Conservation (phyloP, 2,329 filamentous ascomycete genomes). For the Cladosporium halotolerans region DNA sequence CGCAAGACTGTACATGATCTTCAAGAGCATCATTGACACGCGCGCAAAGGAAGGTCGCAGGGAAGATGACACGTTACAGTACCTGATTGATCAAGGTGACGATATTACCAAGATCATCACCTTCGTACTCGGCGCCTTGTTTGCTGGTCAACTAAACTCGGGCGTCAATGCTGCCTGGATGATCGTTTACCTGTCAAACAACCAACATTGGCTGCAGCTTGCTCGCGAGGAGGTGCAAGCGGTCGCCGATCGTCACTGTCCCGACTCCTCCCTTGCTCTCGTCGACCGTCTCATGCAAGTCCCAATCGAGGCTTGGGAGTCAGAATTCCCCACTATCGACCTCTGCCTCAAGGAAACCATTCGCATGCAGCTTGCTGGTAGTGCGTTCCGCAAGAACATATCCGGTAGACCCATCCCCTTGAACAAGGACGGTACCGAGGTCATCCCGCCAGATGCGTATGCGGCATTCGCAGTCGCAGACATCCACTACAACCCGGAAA, state of each 20-base stretch:
- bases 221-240: conserved; percentile 44
- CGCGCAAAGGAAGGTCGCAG: conserved; percentile 38
- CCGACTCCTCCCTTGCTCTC: conserved; percentile 30
- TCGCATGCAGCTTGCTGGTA: conserved; percentile 44
- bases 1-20: conserved; percentile 43
- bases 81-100: conserved; percentile 48
- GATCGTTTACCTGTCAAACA: conserved; percentile 44
- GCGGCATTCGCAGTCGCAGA: conserved; percentile 45
- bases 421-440: conserved; percentile 37
- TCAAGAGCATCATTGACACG: conserved; percentile 44
- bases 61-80: conserved; percentile 48
- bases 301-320: conserved; percentile 50
- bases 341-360: conserved; percentile 50
- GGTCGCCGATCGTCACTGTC: conserved; percentile 38
- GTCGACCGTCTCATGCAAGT: conserved; percentile 38
- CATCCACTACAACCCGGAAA: conserved; percentile 41
- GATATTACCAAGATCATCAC: conserved; percentile 38
- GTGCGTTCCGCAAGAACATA: conserved; percentile 48
- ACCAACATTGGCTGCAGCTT: conserved; percentile 41
- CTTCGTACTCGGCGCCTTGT: conserved; percentile 50
- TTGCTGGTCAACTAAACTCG: conserved; percentile 53
- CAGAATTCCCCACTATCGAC: conserved; percentile 48
- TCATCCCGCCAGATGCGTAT: conserved; percentile 46
- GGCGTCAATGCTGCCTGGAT: conserved; percentile 52
- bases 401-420: conserved; percentile 42